These are phyloP conservation scores for Mikania micrantha DNA, from an alignment of 129 eudicot genomes.

Conservation along the genomic window DNA sequence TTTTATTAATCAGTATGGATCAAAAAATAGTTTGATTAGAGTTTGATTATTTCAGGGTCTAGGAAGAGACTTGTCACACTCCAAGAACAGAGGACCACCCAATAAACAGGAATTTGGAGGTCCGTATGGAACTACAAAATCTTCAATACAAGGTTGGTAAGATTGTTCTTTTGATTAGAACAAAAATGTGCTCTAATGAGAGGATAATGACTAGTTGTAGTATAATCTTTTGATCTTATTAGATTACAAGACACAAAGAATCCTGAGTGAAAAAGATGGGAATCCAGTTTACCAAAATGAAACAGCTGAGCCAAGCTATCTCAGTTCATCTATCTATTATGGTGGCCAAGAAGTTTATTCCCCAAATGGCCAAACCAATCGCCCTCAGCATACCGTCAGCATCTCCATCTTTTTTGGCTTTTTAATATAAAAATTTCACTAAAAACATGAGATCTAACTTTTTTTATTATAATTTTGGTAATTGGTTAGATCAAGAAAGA, in stretches of 20 bases:
- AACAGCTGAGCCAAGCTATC: slow-evolving; percentile 52
- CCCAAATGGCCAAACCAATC: slow-evolving; percentile 33
- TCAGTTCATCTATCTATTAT: slow-evolving; percentile 71
- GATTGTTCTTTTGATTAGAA: too few relatives aligned
- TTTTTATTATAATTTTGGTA: too few relatives aligned
- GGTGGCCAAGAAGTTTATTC: slow-evolving; percentile 87
- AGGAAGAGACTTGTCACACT: slow-evolving; percentile 36
- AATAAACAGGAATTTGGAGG: slow-evolving; percentile 30
- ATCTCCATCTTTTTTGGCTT: neutral
- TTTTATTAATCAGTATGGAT: too few relatives aligned
- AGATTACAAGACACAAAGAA: slow-evolving; percentile 30
- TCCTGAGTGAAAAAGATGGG: slow-evolving; percentile 34
- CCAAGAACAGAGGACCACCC: slow-evolving; percentile 21
- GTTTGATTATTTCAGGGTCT: slow-evolving; percentile 33
- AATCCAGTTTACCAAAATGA: slow-evolving; percentile 36
- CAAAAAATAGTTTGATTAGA: neutral
- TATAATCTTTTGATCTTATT: too few relatives aligned
- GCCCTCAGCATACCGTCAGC: slow-evolving; percentile 38
- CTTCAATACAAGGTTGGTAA: slow-evolving; percentile 55
- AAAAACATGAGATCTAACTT: slow-evolving; percentile 2
- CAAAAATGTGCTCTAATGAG: too few relatives aligned
- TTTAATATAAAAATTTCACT: neutral
- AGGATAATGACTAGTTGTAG: too few relatives aligned
- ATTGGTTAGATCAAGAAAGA: slow-evolving; percentile 73
- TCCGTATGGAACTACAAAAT: slow-evolving; percentile 39